Evolutionary conservation across 2,329 filamentous ascomycete species (phyloP), one percentile per base, ranked within the genome.

Genomic region (Clarireedia sp.): DNA sequence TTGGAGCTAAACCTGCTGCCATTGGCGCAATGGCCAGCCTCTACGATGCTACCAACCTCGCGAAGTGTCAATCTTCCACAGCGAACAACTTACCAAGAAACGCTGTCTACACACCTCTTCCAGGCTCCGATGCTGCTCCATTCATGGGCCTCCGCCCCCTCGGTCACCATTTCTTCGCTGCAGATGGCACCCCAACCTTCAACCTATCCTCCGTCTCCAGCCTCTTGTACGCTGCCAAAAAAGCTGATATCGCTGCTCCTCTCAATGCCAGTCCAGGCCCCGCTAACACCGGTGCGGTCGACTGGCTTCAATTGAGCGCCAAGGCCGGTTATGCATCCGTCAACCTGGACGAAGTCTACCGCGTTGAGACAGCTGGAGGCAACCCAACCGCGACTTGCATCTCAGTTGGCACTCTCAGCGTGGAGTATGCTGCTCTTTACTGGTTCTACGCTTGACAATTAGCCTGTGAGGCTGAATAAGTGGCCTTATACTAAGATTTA

Each of bases 291-390:
- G 64, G 64, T 2, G 67, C 67, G 0, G 67, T 69, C 3, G 62
- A 63, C 14, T 69, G 67, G 67, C 48, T 68, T 43, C 49, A 60
- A 9, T 56, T 69, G 50, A 40, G 48, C n/a, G 56, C 60, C n/a
- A 67, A 67, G 54, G 38, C 51, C 1, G 26, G 38, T 3, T 64
- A 63, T 48, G 45, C 43, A 2, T 64, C 59, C 24, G 53, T 60
- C 17, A 64, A 65, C 4, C 26, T 65, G 3, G 17, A 29, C 2
- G 19, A 57, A 24, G 67, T 64, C 8, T 69, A 68, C 44, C 55
- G 67, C 26, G 61, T 69, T n/a, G 62, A 58, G 26, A 68, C 67
- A 3, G 66, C 64, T 5, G 67, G 67, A 23, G 67, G 66, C 8
- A 57, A 48, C 12, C 33, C 54, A 3, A 29, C 58, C 5, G 46